Conservation (phyloP, 2,329 filamentous ascomycete species). For the Cryphonectria naterciae region DNA sequence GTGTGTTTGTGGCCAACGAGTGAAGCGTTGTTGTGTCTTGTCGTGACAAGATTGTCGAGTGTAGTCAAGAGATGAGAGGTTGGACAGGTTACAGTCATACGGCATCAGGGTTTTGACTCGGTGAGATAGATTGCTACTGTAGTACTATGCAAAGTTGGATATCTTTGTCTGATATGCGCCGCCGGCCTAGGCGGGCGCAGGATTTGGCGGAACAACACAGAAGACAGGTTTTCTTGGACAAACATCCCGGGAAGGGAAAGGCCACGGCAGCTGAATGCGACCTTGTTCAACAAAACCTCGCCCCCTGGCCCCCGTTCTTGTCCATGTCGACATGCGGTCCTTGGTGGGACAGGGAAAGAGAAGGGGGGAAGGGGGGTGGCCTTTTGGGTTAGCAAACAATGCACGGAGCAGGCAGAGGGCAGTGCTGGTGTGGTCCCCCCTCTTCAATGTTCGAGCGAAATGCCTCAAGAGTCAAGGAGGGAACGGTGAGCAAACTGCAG, state of each 20-base stretch:
- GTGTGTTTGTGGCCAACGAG: background rate
- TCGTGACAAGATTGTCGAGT: background rate
- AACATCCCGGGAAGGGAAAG: conserved; percentile 18
- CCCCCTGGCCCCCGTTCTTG: conserved; percentile 9
- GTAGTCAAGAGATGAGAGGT: background rate
- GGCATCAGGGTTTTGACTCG: background rate
- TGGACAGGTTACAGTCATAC: background rate
- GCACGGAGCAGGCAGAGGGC: conserved; percentile 49
- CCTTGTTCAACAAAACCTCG: conserved; percentile 7
- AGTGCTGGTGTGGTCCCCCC: conserved; percentile 48
- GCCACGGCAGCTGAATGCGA: conserved; percentile 24
- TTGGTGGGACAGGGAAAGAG: background rate
- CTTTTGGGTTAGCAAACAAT: background rate
- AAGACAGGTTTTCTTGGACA: conserved; percentile 8
- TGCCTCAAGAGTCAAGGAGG: conserved; percentile 42
- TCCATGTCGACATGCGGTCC: conserved; percentile 11
- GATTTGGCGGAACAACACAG: background rate
- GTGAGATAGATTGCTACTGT: background rate
- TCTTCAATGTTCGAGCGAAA: conserved; percentile 43
- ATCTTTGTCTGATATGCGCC: background rate
- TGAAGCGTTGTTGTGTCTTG: background rate
- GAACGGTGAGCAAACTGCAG: conserved; percentile 35
- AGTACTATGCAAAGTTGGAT: background rate
- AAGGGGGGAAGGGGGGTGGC: background rate
- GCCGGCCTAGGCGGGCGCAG: background rate